These are phyloP conservation scores for Mycena alexandri DNA, from an alignment of 768 basidiomycete genomes.

Conservation along the genomic window DNA sequence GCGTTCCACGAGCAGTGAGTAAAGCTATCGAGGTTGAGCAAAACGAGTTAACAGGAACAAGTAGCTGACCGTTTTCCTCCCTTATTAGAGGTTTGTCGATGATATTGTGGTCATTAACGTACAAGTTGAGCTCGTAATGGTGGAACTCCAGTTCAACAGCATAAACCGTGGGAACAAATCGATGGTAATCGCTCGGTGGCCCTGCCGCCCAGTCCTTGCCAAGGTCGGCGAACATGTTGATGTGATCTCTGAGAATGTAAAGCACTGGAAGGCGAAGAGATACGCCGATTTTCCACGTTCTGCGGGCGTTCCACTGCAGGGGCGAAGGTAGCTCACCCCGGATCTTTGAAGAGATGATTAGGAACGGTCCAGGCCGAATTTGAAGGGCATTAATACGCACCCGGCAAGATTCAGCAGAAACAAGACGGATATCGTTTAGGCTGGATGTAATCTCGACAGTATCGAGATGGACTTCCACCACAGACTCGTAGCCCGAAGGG, in stretches of 20 bases:
- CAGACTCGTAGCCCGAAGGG: constrained; percentile 80
- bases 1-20: constrained; percentile 72
- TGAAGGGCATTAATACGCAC: constrained; percentile 55
- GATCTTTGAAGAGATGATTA: constrained; percentile 55
- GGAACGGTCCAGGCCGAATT: neutral
- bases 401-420: constrained; percentile 82
- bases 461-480: constrained; percentile 86
- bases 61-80: constrained; percentile 84
- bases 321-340: constrained; percentile 84
- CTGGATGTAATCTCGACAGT: constrained; percentile 83
- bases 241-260: constrained; percentile 90
- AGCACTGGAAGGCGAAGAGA: constrained; percentile 79
- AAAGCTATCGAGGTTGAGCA: constrained; percentile 65
- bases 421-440: constrained; percentile 87
- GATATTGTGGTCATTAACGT: constrained; percentile 96
- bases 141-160: constrained; percentile 75
- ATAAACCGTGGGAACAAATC: constrained; percentile 89
- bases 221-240: constrained; percentile 95
- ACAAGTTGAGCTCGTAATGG: constrained; percentile 83
- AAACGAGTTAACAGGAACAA: constrained; percentile 5
- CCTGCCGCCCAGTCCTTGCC: constrained; percentile 92
- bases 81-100: constrained; percentile 86
- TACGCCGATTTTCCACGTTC: constrained; percentile 85
- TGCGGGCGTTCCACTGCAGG: constrained; percentile 82
- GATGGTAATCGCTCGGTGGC: constrained; percentile 81